Conservation (phyloP, 208 protist genomes). For the Crithidia acanthocephali region DNA sequence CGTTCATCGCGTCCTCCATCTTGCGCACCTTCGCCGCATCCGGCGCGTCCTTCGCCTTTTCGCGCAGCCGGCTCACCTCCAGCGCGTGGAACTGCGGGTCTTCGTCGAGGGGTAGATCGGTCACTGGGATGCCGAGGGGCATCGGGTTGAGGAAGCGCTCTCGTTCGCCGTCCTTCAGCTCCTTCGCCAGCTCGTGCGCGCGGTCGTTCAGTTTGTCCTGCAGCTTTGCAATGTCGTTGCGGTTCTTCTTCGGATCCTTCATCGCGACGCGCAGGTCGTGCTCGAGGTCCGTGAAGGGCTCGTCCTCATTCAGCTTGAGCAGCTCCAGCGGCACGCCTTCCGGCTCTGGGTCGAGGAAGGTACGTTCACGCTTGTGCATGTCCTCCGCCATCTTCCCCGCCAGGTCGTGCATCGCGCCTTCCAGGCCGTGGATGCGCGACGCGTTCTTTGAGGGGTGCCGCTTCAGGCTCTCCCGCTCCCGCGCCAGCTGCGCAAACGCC, state of each 20-base stretch:
- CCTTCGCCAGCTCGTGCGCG: conserved; percentile 49
- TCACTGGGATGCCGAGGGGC: conserved; percentile 49
- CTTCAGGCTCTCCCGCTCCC: conserved; percentile 38
- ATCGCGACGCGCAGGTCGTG: conserved; percentile 46
- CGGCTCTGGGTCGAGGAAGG: conserved; percentile 49
- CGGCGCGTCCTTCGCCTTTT: conserved; percentile 37
- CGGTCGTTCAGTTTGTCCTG: conserved; percentile 48
- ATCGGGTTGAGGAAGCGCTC: conserved; percentile 60
- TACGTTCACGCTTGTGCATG: conserved; percentile 54
- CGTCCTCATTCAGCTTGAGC: conserved; percentile 60
- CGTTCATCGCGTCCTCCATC: conserved; percentile 54
- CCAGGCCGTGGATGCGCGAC: conserved; percentile 38
- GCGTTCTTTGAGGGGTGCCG: conserved; percentile 45
- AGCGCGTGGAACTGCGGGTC: conserved; percentile 57
- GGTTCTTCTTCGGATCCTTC: conserved; percentile 28
- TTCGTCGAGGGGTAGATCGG: conserved; percentile 53
- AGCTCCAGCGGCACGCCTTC: conserved; percentile 58
- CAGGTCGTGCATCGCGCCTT: conserved; percentile 40
- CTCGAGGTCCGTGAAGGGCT: conserved; percentile 47
- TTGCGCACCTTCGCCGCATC: conserved; percentile 37
- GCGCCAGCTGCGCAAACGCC: conserved; percentile 37
- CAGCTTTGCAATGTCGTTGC: conserved; percentile 28
- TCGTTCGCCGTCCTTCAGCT: conserved; percentile 59
- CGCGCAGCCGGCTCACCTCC: conserved; percentile 60
- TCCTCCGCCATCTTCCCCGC: conserved; percentile 34